Evolutionary conservation across 768 basidiomycete species (phyloP), one percentile per base, ranked within the genome.

Genomic region (Collybiopsis confluens): DNA sequence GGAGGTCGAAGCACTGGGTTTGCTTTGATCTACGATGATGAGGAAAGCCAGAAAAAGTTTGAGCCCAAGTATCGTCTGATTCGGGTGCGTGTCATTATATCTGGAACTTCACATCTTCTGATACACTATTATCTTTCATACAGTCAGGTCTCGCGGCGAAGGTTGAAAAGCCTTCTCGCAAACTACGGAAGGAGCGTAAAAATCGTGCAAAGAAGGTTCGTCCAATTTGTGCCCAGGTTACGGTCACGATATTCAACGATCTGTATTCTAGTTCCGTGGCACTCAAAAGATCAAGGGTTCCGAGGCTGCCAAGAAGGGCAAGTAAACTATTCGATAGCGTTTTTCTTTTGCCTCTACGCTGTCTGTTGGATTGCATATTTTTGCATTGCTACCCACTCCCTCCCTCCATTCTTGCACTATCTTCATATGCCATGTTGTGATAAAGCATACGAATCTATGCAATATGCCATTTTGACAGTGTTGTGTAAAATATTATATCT

Each of bases 121-220:
- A 33, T 54, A 27, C 21, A 36, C 30, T 10, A 37, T 42, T 54
- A 18, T 24, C 43, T 7, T 8, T 45, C n/a, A 11, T 48, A 18
- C 58, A 92, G 91, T 82, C 78, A 59, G 87, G 88, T 48, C 69
- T 93, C 45, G 68, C 63, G 30, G 55, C 78, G 59, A 97, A 98
- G 78, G 85, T 88, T 58, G 90, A 92, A 40, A 92, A 88, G 73
- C 77, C 96, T 51, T 93, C 92, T 60, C 89, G 97, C 67, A 98
- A 98, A 73, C 85, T 98, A 73, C 88, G 97, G 74, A 98, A 98
- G 80, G 96, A 98, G 80, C 86, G 97, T 66, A 99, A 99, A 85
- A 99, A 99, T 78, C 87, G 96, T 70, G 83, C 90, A 58, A 99
- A 99, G 90, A 98, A 98, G 87, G 95, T 92, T 44, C n/a, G 73